Evolutionary conservation across 2,329 filamentous ascomycete species (phyloP), one percentile per base, ranked within the genome.

Genomic region (Botrytis elliptica): DNA sequence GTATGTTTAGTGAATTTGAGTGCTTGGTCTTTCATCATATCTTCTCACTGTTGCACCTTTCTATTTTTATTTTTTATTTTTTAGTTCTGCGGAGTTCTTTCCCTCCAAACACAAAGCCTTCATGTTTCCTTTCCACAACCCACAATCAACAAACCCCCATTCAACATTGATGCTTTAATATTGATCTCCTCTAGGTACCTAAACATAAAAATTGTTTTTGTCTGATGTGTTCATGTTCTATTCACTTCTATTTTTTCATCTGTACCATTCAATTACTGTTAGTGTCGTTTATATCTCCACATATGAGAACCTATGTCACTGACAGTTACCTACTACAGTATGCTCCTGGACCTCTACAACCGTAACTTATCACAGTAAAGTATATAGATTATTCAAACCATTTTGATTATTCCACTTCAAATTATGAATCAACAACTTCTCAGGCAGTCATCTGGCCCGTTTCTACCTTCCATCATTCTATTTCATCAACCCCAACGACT

Each of bases 231-330:
- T 22, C 10, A 44, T 57, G 10, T 57, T 69, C 12, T 68, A 69
- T 69, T 69, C 66, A 69, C 66, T 57, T n/a, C 25, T n/a, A 36
- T 14, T 3, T 14, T 42, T 68, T 68, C 65, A 57, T 69, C 49
- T 44, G 25, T 57, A 69, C 16, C 3, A 8, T 42, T 10, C 10
- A 57, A 3, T 57, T n/a, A 29, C 10, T 9, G 20, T 57, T 29
- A 57, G 52, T 10, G 18, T 68, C 22, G 33, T 20, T 55, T 40
- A 40, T 40, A 29, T 40, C 12, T 4, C 22, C 20, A 38, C 6
- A 20, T 14, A 52, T 12, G 22, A 55, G 22, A 18, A n/a, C 10
- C 22, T 18, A 67, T 55, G 12, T 10, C 18, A 38, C 36, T 36
- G 38, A 20, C 33, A 55, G 4, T n/a, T 29, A 29, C n/a, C 52